Evolutionary conservation across 495 filamentous ascomycete genomes (phyloP), one percentile per base, ranked within the genome.

Genomic region (Aspergillus sclerotiicarbonarius): DNA sequence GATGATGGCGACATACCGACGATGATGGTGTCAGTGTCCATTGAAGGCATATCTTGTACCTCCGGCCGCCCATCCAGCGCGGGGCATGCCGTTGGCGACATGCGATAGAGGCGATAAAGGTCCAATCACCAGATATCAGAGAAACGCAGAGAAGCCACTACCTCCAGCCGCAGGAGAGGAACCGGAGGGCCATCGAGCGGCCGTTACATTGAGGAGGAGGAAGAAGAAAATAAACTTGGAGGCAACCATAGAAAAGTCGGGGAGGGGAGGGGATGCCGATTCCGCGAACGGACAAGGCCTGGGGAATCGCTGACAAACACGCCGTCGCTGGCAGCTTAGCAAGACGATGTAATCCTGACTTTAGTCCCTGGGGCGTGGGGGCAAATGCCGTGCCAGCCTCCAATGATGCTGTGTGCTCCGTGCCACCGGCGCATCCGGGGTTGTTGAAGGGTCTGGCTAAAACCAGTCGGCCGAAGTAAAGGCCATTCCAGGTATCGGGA

Each of bases 21-120:
- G 64, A 79, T 75, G 57, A 79, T 69, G 57, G 76, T 78, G 62
- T 79, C 73, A 61, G 63, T 72, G 53, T 79, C 72, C 75, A 77
- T 76, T 65, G 63, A 65, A 63, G 69, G 62, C 67, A 58, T 54
- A 53, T 52, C 62, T 44, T 57, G 46, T 45, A 62, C 64, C 65
- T 70, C 70, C 63, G 51, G 63, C 46, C 46, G 56, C 55, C 60
- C 65, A 62, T 60, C 56, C 63, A 65, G 62, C 63, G 58, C 65
- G 70, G 70, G 62, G 70, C 74, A 78, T 78, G 61, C 60, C 71
- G 62, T 48, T 57, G 45, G 31, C 63, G 60, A 57, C 58, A 70
- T 68, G 59, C 64, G 62, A 66, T 37, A 18, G 31, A 45, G 29
- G 29, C 31, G 47, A 53, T 35, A 37, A 44, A 43, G 49, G 18